These are phyloP conservation scores for Clausena lansium DNA, from an alignment of 345 rosid species.

Conservation along the genomic window DNA sequence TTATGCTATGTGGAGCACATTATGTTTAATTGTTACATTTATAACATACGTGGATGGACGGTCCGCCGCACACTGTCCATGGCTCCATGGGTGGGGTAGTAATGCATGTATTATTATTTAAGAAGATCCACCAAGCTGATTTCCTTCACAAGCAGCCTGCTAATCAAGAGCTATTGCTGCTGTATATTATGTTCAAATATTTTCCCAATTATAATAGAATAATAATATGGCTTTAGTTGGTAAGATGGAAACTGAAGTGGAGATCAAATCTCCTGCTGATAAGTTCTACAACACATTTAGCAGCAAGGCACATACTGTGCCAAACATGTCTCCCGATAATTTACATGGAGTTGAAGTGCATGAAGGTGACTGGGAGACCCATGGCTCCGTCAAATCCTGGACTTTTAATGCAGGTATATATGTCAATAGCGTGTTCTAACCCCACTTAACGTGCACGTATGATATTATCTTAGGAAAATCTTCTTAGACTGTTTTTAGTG, in stretches of 20 bases:
- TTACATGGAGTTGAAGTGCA: constrained; percentile 17
- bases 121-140: no score
- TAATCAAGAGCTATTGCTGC: no score
- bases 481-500: no score
- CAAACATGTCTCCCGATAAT: neutral
- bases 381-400: constrained; percentile 20
- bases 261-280: constrained; percentile 25
- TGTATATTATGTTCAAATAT: neutral
- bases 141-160: no score
- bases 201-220: neutral
- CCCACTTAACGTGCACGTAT: no score
- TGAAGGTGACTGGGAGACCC: constrained; percentile 3
- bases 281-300: constrained; percentile 8
- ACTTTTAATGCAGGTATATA: constrained; percentile 6
- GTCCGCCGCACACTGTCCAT: no score
- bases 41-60: no score
- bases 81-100: no score
- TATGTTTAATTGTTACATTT: no score
- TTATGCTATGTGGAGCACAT: no score
- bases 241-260: constrained; percentile 17
- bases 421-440: neutral
- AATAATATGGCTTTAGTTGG: constrained; percentile 11
- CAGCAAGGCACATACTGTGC: constrained; percentile 4
- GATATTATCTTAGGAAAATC: no score
- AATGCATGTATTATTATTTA: no score